These are phyloP conservation scores for Crithidia thermophila DNA, from an alignment of 208 protist genomes.

Conservation along the genomic window DNA sequence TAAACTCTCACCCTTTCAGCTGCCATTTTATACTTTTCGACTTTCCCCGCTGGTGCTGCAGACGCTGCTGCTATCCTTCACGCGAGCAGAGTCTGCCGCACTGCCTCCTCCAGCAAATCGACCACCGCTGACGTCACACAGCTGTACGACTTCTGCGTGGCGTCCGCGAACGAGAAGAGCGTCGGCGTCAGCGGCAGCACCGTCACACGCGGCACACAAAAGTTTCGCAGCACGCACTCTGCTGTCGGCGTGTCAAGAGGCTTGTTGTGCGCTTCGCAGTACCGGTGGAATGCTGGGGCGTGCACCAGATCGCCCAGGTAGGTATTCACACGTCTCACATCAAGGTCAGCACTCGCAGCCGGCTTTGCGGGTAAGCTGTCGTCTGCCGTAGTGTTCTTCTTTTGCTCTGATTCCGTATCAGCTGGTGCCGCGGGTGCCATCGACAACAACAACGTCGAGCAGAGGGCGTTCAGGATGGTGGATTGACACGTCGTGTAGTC, in stretches of 20 bases:
- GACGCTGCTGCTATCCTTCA: no score
- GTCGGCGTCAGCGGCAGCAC: slow-evolving; percentile 46
- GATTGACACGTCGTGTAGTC: slow-evolving; percentile 21
- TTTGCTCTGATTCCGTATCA: not conserved
- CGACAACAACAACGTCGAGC: slow-evolving; percentile 10
- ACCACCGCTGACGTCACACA: slow-evolving; percentile 25
- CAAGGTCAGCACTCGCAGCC: no score
- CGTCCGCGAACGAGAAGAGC: slow-evolving; percentile 35
- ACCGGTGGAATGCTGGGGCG: not conserved
- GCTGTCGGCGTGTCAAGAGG: no score
- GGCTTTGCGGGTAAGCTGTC: no score
- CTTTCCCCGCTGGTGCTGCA: no score
- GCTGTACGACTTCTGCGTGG: slow-evolving; percentile 36
- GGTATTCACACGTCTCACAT: not conserved
- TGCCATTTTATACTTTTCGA: no score
- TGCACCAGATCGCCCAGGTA: slow-evolving; percentile 4
- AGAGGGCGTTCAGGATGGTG: slow-evolving; percentile 16
- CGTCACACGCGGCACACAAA: slow-evolving; percentile 32
- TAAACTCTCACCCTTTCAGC: no score
- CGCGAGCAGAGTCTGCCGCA: no score
- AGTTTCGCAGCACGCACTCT: not conserved
- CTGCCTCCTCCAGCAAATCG: slow-evolving; percentile 21
- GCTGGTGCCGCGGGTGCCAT: not conserved
- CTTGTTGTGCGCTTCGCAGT: not conserved
- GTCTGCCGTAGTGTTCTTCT: no score